Percentiles rank a stretch among this genome's conserved stretches.
Conservation (phyloP, 2,329 filamentous ascomycete species). For the Cladosporium sp. region DNA sequence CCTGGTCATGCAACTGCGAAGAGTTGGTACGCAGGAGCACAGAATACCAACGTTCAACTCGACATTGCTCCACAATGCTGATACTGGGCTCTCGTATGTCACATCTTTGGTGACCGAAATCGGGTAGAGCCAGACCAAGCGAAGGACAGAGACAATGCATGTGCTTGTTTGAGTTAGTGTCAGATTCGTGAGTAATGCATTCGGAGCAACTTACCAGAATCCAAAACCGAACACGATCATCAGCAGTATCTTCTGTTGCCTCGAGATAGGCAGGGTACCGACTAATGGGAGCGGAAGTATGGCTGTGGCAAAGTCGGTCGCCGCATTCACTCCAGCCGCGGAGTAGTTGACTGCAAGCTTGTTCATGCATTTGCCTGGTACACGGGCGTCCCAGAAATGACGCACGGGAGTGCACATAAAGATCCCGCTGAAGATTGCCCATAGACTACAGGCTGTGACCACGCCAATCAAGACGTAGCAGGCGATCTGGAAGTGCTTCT, state of each 20-base stretch:
- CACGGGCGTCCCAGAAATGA: conserved; percentile 32
- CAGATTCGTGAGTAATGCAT: neutral
- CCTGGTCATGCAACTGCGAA: conserved; percentile 31
- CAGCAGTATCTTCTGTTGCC: conserved; percentile 33
- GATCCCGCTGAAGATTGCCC: conserved; percentile 34
- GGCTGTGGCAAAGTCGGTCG: conserved; percentile 36
- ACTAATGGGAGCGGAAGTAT: conserved; percentile 37
- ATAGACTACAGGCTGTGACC: conserved; percentile 32
- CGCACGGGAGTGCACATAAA: conserved; percentile 36
- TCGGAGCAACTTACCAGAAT: conserved; percentile 13
- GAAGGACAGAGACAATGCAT: conserved; percentile 31
- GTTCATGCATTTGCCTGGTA: conserved; percentile 28
- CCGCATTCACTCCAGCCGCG: conserved; percentile 36
- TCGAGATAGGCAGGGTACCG: conserved; percentile 31
- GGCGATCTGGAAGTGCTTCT: conserved; percentile 21
- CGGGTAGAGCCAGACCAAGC: conserved; percentile 30
- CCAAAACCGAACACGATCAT: conserved; percentile 39
- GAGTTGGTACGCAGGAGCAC: conserved; percentile 33
- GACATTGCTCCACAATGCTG: conserved; percentile 29
- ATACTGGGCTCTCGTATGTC: conserved; percentile 30
- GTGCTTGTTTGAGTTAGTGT: conserved; percentile 26
- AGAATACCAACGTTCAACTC: conserved; percentile 34
- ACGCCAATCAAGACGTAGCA: conserved; percentile 30
- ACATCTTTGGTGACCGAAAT: conserved; percentile 28
- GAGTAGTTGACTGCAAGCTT: conserved; percentile 32